These are phyloP conservation scores for Globomyces pollinis-pini DNA, from an alignment of 192 early-diverging fungal genomes.

Conservation along the genomic window DNA sequence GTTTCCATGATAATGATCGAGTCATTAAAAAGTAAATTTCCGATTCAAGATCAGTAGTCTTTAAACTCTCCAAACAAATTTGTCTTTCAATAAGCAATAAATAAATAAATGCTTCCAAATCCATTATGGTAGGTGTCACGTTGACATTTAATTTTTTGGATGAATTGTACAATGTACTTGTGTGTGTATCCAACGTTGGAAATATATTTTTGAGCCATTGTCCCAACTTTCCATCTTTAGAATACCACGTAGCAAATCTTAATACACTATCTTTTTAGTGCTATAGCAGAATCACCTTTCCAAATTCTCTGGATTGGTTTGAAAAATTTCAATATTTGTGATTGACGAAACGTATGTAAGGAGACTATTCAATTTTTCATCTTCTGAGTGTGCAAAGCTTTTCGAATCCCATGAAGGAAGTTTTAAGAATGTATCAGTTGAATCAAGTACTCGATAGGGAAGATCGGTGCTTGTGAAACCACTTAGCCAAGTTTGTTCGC, in stretches of 20 bases:
- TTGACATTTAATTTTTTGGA: background rate
- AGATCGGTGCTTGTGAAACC: too few species aligned
- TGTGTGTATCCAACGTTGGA: background rate
- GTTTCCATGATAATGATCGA: too few species aligned
- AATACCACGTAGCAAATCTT: background rate
- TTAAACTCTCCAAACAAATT: too few species aligned
- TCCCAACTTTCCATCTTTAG: background rate
- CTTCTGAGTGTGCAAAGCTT: background rate
- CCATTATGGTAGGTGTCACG: background rate
- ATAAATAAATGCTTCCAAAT: background rate
- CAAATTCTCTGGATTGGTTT: background rate
- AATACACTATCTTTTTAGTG: too few species aligned
- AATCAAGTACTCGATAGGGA: too few species aligned
- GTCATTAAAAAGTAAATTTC: too few species aligned
- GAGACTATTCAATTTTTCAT: background rate
- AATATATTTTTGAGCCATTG: background rate
- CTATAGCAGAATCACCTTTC: too few species aligned
- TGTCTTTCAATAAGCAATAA: background rate
- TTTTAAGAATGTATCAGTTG: too few species aligned
- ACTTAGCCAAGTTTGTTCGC: too few species aligned
- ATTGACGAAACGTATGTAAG: background rate
- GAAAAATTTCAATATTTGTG: background rate
- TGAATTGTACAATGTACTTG: background rate
- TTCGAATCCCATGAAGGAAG: too few species aligned
- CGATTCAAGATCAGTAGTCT: too few species aligned